These are phyloP conservation scores for Pythium pectinolyticum DNA, from an alignment of 352 stramenopile species.

Conservation along the genomic window DNA sequence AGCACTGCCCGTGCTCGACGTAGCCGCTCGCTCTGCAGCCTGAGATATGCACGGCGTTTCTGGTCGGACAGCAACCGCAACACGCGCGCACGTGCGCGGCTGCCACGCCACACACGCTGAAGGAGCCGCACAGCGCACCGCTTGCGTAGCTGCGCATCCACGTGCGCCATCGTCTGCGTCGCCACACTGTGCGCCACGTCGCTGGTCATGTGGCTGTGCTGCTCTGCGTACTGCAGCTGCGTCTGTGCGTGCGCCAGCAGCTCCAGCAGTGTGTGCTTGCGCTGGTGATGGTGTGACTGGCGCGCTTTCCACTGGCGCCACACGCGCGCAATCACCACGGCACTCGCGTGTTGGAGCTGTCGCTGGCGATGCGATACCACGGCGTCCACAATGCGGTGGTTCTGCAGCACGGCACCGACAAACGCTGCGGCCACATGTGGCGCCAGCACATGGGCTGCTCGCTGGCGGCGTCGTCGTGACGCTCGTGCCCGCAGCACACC, in stretches of 20 bases:
- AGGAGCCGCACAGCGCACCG: constrained; percentile 39
- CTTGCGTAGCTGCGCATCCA: constrained; percentile 3
- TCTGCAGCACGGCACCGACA: background rate
- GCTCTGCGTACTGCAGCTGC: background rate
- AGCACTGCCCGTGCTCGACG: constrained; percentile 34
- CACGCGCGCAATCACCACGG: background rate
- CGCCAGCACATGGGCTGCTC: background rate
- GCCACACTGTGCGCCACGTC: background rate
- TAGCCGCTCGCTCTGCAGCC: constrained; percentile 37
- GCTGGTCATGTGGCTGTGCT: background rate
- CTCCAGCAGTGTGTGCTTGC: constrained; percentile 1
- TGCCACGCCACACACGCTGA: constrained; percentile 60
- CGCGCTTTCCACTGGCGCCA: background rate
- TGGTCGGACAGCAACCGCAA: constrained; percentile 30
- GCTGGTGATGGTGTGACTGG: background rate
- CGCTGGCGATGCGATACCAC: background rate
- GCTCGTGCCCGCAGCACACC: background rate
- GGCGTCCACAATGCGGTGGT: background rate
- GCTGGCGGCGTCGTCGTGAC: background rate
- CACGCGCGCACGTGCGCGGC: constrained; percentile 34
- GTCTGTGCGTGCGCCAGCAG: background rate
- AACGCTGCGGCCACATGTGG: background rate
- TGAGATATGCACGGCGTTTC: constrained; percentile 25
- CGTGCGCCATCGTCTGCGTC: background rate
- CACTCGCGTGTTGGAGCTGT: background rate